Evolutionary conservation across 495 filamentous ascomycete genomes (phyloP).

Genomic region (Podospora conica): DNA sequence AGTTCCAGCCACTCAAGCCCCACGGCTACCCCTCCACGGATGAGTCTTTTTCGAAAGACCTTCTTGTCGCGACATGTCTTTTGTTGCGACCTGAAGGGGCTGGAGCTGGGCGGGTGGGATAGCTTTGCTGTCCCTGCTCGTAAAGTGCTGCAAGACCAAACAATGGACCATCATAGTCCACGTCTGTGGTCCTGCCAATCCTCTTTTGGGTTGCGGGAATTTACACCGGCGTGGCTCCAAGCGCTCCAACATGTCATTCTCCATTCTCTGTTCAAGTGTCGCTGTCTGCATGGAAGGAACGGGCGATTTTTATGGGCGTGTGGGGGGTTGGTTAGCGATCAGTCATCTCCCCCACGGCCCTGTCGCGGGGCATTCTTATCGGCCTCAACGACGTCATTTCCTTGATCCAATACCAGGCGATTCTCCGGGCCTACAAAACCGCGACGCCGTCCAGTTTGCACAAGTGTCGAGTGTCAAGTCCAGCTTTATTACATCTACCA

Average conservation of each 20-base stretch:
- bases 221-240: constrained; percentile 48
- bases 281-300: neutral
- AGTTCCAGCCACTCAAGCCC: constrained; percentile 37
- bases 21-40: constrained; percentile 7
- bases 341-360: neutral
- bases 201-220: constrained; percentile 16
- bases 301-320: neutral
- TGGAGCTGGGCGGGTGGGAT: constrained; percentile 27
- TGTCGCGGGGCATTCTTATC: neutral
- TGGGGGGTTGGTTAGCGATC: neutral
- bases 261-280: neutral
- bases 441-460: neutral
- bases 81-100: constrained; percentile 39
- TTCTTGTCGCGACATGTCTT: constrained; percentile 41
- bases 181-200: constrained; percentile 26
- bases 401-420: neutral
- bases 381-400: neutral
- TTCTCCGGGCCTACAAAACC: neutral
- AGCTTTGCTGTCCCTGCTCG: constrained; percentile 16
- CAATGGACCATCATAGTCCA: constrained; percentile 51
- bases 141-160: constrained; percentile 40
- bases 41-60: constrained; percentile 43
- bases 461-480: neutral
- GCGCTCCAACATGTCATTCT: constrained; percentile 44
- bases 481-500: neutral